Evolutionary conservation across 2,329 filamentous ascomycete species (phyloP).

Genomic region (Mycosphaerella sp.): DNA sequence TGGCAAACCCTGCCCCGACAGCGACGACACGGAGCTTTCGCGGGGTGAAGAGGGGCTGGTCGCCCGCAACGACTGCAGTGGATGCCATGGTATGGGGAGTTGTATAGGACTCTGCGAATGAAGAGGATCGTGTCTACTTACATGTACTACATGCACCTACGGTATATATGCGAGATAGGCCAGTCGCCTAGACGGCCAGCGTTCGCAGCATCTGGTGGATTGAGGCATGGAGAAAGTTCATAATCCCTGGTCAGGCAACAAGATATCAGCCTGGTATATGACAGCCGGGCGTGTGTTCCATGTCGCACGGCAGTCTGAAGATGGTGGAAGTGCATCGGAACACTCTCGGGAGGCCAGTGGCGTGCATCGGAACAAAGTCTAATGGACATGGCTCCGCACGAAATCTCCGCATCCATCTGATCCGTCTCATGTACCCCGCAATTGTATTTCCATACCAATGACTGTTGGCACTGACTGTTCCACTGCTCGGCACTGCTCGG

Average conservation of each 20-base stretch:
- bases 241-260: too few species aligned
- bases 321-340: too few species aligned
- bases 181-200: not conserved
- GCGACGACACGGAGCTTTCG: constrained; percentile 13
- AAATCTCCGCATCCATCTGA: not conserved
- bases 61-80: not conserved
- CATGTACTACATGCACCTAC: too few species aligned
- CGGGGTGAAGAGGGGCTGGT: constrained; percentile 11
- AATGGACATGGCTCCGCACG: not conserved
- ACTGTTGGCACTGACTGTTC: not conserved
- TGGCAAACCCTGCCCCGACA: constrained; percentile 14
- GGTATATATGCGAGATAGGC: not conserved
- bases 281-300: too few species aligned
- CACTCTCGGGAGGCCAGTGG: too few species aligned
- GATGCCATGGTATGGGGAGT: not conserved
- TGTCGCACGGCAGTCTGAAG: too few species aligned
- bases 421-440: not conserved
- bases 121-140: too few species aligned
- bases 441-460: not conserved
- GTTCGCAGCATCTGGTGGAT: too few species aligned
- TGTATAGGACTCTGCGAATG: not conserved
- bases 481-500: not conserved
- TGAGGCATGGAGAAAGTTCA: too few species aligned
- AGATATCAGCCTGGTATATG: too few species aligned
- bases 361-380: not conserved